Percentiles rank a stretch among this genome's conserved stretches.
Conservation (phyloP, 129 eudicot genomes). For the Flaveria robusta region DNA sequence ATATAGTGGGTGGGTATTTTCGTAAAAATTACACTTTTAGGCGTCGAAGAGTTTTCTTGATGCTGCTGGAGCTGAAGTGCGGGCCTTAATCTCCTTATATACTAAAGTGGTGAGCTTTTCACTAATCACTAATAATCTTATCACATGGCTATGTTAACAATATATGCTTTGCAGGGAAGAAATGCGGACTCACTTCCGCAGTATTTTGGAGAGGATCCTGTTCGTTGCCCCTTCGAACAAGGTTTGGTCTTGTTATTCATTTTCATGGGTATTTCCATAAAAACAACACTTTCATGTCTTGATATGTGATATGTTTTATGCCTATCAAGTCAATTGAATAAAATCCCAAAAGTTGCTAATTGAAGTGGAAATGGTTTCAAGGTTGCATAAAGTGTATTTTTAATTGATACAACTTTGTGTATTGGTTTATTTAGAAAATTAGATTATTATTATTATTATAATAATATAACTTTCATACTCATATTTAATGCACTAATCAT, state of each 20-base stretch:
- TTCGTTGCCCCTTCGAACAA: constrained; percentile 97
- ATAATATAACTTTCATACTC: background rate
- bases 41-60: constrained; percentile 86
- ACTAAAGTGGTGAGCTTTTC: constrained; percentile 78
- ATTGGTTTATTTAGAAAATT: background rate
- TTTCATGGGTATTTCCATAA: constrained; percentile 1
- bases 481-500: background rate
- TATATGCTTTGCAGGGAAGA: constrained; percentile 73
- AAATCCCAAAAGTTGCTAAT: background rate
- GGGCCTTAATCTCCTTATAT: constrained; percentile 83
- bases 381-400: background rate
- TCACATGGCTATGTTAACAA: constrained; percentile 12
- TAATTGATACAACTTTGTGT: background rate
- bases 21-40: constrained; percentile 40
- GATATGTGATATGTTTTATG: background rate
- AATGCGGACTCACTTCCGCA: constrained; percentile 91
- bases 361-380: background rate
- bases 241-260: constrained; percentile 48
- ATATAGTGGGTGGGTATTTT: constrained; percentile 1
- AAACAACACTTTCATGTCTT: background rate
- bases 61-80: constrained; percentile 98
- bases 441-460: constrained; percentile 2
- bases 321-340: background rate
- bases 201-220: constrained; percentile 98
- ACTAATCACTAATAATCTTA: background rate